phyloP scores from a whole-genome alignment of 2,329 filamentous ascomycete species.

The Golovinomyces cichoracearum region DNA sequence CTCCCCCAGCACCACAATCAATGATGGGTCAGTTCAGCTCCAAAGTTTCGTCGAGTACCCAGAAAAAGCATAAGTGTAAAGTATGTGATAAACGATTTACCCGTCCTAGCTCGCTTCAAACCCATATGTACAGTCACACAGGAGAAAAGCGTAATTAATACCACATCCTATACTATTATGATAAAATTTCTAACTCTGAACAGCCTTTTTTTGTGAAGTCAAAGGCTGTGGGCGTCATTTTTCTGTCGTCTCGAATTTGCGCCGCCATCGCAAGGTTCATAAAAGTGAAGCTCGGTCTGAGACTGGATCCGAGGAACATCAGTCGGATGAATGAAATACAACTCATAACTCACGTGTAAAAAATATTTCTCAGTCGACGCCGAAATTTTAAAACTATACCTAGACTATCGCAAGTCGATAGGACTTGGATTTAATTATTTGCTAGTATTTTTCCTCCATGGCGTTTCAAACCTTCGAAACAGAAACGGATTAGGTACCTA shows the following conservation, averaged over 20 bases:
- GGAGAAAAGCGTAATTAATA: constrained; percentile 66
- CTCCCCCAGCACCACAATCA: constrained; percentile 62
- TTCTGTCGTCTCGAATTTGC: constrained; percentile 85
- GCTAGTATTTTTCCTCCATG: no score
- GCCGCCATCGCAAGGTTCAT: constrained; percentile 89
- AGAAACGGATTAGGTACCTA: no score
- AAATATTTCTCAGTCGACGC: no score
- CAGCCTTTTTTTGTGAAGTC: constrained; percentile 87
- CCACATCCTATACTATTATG: not conserved
- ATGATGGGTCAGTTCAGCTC: constrained; percentile 99
- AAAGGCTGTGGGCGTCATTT: constrained; percentile 90
- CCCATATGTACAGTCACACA: constrained; percentile 96
- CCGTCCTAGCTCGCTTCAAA: constrained; percentile 76
- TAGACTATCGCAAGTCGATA: no score
- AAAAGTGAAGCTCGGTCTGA: constrained; percentile 45
- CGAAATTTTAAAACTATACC: no score
- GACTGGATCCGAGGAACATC: constrained; percentile 31
- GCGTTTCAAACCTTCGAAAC: no score
- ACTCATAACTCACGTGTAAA: no score
- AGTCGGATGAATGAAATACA: constrained; percentile 28
- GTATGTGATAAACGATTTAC: constrained; percentile 97
- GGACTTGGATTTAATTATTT: no score
- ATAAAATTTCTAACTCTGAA: constrained; percentile 7
- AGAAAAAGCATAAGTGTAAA: constrained; percentile 99
- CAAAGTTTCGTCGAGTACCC: constrained; percentile 79